phyloP scores from a whole-genome alignment of 306 rosid species.

The Albizia julibrissin region DNA sequence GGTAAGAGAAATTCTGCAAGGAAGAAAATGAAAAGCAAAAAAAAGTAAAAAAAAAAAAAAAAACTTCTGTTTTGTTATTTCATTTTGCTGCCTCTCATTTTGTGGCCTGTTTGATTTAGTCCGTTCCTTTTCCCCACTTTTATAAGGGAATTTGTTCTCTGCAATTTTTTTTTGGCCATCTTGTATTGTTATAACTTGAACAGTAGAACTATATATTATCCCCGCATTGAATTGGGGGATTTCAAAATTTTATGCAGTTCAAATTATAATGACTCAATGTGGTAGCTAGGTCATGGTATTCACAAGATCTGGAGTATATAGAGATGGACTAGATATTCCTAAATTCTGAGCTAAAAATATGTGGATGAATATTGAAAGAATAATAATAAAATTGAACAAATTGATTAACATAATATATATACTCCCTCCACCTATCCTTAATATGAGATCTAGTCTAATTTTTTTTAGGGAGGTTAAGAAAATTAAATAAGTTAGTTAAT shows the following conservation, averaged over 20 bases:
- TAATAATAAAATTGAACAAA: too few relatives aligned
- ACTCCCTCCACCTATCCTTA: rapidly evolving
- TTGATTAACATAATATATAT: too few relatives aligned
- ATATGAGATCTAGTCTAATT: too few relatives aligned
- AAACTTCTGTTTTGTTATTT: not conserved
- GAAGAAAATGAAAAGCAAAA: constrained; percentile 51
- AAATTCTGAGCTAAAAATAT: too few relatives aligned
- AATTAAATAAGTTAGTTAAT: too few relatives aligned
- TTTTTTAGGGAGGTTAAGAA: too few relatives aligned
- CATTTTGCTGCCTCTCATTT: not conserved
- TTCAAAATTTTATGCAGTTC: not conserved
- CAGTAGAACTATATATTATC: not conserved
- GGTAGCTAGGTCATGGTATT: not conserved
- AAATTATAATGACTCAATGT: not conserved
- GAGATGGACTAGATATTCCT: not conserved
- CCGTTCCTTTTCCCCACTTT: not conserved
- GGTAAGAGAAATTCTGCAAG: constrained; percentile 34
- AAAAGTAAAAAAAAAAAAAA: not conserved
- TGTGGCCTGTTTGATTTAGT: not conserved
- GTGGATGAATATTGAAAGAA: not conserved
- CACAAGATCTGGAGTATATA: not conserved
- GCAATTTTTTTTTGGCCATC: not conserved
- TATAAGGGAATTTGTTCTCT: not conserved
- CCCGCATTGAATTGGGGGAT: not conserved
- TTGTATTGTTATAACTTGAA: not conserved